Evolutionary conservation across 2,329 filamentous ascomycete genomes (phyloP), one percentile per base, ranked within the genome.

Genomic region (Verticillium klebahnii): DNA sequence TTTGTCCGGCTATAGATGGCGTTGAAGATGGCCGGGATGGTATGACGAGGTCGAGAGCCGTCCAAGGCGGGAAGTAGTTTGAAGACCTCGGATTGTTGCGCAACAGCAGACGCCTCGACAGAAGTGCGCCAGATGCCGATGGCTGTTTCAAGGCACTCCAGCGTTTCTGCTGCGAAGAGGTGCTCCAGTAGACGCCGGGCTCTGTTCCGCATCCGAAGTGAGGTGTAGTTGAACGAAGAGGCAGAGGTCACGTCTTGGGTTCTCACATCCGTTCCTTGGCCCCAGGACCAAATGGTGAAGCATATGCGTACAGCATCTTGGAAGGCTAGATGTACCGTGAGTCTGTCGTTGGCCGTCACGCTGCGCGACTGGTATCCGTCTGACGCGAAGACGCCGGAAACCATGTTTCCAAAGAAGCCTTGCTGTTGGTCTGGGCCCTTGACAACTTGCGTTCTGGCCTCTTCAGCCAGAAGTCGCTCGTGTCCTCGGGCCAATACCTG

Each of bases 211-310:
- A 98, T 91, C 29, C 93, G 89, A 59, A 97, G 77, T 9, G 93
- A 96, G 1, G 93, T 97, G 76, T 97, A 96, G 65, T 85, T 89
- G 73, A 97, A 96, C 0, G 93, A 97, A 9, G 93, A 91, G 5
- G 82, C 82, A 17, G 89, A 94, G 34, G 84, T 82, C 1, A 79
- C 71, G 70, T 96, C 90, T 60, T 89, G 85, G 25, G 78, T 75
- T 8, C 73, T 74, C 19, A 82, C 77, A 68, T 89, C 87, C 32
- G 80, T 80, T 2, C 84, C 84, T 70, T 89, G 86, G 6, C 90
- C 92, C 94, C 95, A 99, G 0, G 91, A 91, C 95, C 96, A 99
- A 59, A 99, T 97, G 14, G 83, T 87, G 72, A 96, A 96, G 74
- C 93, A 97, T 58, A 96, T 91, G 29, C 92, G 87, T 62, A 98